A percentile compares a stretch with the other conserved stretches of the same genome.
These are phyloP conservation scores for Magnaporthiopsis incrustans DNA, from an alignment of 2,329 filamentous ascomycete genomes.

Conservation along the genomic window DNA sequence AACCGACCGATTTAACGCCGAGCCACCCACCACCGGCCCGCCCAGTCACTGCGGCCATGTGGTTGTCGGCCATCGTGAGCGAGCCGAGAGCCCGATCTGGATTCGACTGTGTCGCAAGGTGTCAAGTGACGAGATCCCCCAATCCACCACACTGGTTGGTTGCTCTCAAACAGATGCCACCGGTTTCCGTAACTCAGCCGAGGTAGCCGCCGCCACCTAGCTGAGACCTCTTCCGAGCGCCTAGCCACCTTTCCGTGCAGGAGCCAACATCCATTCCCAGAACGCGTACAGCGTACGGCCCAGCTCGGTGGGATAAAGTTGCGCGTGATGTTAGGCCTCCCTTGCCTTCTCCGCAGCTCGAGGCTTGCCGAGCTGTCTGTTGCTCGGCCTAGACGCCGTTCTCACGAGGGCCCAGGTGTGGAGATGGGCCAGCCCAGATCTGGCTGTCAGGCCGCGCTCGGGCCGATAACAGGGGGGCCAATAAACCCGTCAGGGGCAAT, in stretches of 20 bases:
- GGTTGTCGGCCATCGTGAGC: not conserved
- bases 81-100: not conserved
- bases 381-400: not conserved
- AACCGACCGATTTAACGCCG: not conserved
- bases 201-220: not conserved
- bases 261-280: too few relatives aligned
- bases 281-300: not conserved
- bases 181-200: not conserved
- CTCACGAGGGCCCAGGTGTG: not conserved
- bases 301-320: not conserved
- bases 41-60: not conserved
- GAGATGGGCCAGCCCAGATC: not conserved
- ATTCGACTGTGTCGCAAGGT: not conserved
- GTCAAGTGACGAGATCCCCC: not conserved
- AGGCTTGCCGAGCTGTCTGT: not conserved
- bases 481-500: not conserved
- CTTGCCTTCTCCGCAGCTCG: not conserved
- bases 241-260: too few relatives aligned
- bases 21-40: not conserved
- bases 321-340: not conserved
- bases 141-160: too few relatives aligned
- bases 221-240: too few relatives aligned
- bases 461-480: not conserved
- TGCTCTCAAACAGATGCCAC: not conserved
- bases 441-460: constrained; percentile 2